These are phyloP conservation scores for Solanum rostratum DNA, from an alignment of 257 asterid genomes.

Conservation along the genomic window DNA sequence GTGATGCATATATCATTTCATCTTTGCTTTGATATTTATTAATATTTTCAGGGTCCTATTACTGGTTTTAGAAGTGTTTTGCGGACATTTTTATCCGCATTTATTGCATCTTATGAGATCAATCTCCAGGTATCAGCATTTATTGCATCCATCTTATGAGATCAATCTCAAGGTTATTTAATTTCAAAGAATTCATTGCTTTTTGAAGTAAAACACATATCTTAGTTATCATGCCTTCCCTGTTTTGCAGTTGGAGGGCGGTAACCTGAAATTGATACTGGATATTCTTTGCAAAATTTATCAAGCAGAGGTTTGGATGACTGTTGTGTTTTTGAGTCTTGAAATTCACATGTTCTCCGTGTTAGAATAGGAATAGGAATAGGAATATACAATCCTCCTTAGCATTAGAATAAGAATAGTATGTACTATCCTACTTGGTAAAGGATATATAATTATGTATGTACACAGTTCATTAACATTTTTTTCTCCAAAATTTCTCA, in stretches of 20 bases:
- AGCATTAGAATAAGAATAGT: too few relatives aligned
- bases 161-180: slow-evolving; percentile 70
- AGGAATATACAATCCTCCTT: too few relatives aligned
- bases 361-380: too few relatives aligned
- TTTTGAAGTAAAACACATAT: neutral
- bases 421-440: too few relatives aligned
- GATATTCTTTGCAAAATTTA: slow-evolving; percentile 77
- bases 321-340: neutral
- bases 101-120: slow-evolving; percentile 87
- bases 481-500: too few relatives aligned
- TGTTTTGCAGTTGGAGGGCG: slow-evolving; percentile 59
- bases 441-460: too few relatives aligned
- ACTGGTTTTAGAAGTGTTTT: slow-evolving; percentile 75
- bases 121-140: slow-evolving; percentile 83
- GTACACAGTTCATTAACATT: too few relatives aligned
- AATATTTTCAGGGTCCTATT: slow-evolving; percentile 50
- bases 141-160: slow-evolving; percentile 91
- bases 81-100: slow-evolving; percentile 79
- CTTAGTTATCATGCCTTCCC: slow-evolving; percentile 7
- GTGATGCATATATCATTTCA: neutral
- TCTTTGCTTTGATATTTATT: neutral
- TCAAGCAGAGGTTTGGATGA: slow-evolving; percentile 76
- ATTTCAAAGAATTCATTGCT: neutral
- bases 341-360: neutral
- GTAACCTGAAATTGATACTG: slow-evolving; percentile 57